phyloP scores from a whole-genome alignment of 306 rosid species.

The Cotoneaster glaucophyllus region DNA sequence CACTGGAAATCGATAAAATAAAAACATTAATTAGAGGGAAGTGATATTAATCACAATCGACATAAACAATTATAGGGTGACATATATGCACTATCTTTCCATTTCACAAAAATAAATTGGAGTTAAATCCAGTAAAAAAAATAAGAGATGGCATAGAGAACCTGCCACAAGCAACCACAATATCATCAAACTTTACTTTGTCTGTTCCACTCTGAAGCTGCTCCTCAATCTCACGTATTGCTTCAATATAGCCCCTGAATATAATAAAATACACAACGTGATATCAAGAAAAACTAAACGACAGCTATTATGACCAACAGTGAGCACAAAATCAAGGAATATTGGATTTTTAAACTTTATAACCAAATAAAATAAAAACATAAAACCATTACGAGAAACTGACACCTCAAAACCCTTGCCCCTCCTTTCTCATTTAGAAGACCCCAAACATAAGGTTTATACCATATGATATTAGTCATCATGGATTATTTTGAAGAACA shows the following conservation, averaged over 20 bases:
- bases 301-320: background rate
- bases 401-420: background rate
- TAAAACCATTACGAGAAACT: background rate
- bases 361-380: background rate
- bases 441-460: background rate
- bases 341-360: background rate
- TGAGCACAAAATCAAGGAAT: slow-evolving; percentile 3
- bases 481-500: background rate
- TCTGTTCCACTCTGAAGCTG: slow-evolving; percentile 51
- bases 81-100: background rate
- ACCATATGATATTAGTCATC: background rate
- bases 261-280: slow-evolving; percentile 3
- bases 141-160: slow-evolving; percentile 30
- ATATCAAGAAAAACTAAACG: background rate
- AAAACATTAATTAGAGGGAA: slow-evolving; percentile 2
- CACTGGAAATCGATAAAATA: slow-evolving; percentile 44
- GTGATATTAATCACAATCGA: background rate
- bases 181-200: slow-evolving; percentile 65
- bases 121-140: background rate
- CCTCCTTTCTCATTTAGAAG: background rate
- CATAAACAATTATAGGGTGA: background rate
- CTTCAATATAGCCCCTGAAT: slow-evolving; percentile 88
- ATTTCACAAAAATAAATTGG: background rate
- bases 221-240: slow-evolving; percentile 72
- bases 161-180: slow-evolving; percentile 98